A percentile compares a stretch with the other conserved stretches of the same genome.
These are phyloP conservation scores for Aspergillus arachidicola DNA, from an alignment of 2,329 filamentous ascomycete species.

Conservation along the genomic window DNA sequence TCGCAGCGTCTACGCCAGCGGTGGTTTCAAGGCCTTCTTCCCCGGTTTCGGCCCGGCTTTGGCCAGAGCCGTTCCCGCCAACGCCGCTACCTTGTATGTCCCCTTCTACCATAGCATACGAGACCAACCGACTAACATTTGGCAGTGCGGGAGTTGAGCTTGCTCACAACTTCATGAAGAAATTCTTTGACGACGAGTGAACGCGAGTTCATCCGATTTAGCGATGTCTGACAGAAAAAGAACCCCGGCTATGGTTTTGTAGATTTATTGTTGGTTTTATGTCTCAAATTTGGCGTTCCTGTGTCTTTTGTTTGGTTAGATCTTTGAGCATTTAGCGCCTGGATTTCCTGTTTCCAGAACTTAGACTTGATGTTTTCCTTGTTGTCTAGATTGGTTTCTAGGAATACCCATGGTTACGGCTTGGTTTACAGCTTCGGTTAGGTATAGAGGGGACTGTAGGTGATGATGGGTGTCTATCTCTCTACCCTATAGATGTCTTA, in stretches of 20 bases:
- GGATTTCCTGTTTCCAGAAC: conserved; percentile 13
- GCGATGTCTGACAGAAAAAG: not conserved
- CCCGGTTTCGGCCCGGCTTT: conserved; percentile 92
- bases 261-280: conserved; percentile 7
- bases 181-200: conserved; percentile 37
- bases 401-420: not conserved
- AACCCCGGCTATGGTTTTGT: not conserved
- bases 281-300: conserved; percentile 5
- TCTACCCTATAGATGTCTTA: not conserved
- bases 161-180: conserved; percentile 54
- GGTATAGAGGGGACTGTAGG: not conserved
- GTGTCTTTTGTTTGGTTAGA: conserved; percentile 3
- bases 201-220: not conserved
- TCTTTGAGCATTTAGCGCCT: conserved; percentile 16
- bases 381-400: conserved; percentile 14
- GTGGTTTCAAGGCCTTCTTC: conserved; percentile 92
- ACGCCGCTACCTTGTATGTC: conserved; percentile 82
- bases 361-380: conserved; percentile 17
- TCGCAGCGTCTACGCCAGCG: conserved; percentile 76
- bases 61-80: conserved; percentile 89
- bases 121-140: conserved; percentile 12
- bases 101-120: not conserved
- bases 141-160: conserved; percentile 51
- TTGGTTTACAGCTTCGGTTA: not conserved
- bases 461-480: not conserved